Base-by-base conservation (phyloP, 495 filamentous ascomycete genomes). In the Penicillium cataractarum region DNA sequence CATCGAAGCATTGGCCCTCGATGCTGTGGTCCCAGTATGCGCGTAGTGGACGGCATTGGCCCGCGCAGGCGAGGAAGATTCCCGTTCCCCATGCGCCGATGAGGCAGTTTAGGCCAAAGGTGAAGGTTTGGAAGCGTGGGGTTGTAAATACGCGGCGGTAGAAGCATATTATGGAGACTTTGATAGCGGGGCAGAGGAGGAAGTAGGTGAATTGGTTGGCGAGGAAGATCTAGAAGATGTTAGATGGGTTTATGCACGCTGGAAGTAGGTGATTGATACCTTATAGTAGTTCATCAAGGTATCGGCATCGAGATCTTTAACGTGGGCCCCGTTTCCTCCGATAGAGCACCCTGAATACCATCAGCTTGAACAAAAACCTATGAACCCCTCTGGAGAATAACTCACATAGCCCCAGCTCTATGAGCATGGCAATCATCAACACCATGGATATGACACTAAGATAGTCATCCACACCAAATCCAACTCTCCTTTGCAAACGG, bases 141-240 rank as follows among this genome's bases (percentile, higher is more conserved):
- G 75, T 75, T 4, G 77, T 67, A 65, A 82, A 82, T 44, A 82
- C 60, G 10, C 78, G 76, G 24, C 78, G 77, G 66, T 81, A 81
- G 65, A 82, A 80, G 64, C 78, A 78, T 55, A 82, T 65, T 48
- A 81, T 74, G 19, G 78, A 78, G 37, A 78, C 78, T 55, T 82
- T 82, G 69, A 78, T 76, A 42, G 65, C 62, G 6, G 77, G 76
- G 35, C 77, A 74, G 55, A 78, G 68, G 19, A 75, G 17, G 67
- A 80, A 80, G 66, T 80, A 81, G 35, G 74, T 71, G 63, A 81
- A 74, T 67, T 82, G 74, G 61, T 77, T 78, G 51, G 76, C 74
- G 19, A 82, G 67, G 71, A 81, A 81, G 62, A 79, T 74, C 79
- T 81, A 48, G 4, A n/a, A 29, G 6, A 31, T 26, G 54, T 66